Percentiles rank a stretch among this genome's conserved stretches.
These are phyloP conservation scores for Leishmania guyanensis DNA, from an alignment of 208 protist species.

Conservation along the genomic window DNA sequence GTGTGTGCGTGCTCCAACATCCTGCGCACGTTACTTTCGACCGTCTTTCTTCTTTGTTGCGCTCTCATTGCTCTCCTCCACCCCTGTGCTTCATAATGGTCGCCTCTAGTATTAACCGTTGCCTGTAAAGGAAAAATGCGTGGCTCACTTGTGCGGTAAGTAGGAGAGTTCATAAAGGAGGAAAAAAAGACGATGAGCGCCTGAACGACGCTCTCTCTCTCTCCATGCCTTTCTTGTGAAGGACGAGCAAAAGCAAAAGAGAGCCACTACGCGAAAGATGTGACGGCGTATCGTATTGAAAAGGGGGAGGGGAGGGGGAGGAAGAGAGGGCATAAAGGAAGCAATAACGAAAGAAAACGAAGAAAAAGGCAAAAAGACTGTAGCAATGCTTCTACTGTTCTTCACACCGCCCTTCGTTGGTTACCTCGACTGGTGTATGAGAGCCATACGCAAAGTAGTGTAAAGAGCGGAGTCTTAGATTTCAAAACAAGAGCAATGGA, in stretches of 20 bases:
- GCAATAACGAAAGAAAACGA: conserved; percentile 21
- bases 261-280: neutral
- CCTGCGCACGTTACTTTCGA: neutral
- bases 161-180: neutral
- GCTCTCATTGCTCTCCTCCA: neutral
- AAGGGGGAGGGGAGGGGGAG: conserved; percentile 8
- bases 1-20: neutral
- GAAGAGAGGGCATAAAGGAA: conserved; percentile 2
- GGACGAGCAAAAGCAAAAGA: neutral
- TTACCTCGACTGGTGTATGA: neutral
- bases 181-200: neutral
- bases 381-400: neutral
- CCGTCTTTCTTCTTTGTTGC: neutral
- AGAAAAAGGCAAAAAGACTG: conserved; percentile 22
- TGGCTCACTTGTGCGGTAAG: neutral
- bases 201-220: neutral
- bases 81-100: neutral
- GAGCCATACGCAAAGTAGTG: neutral
- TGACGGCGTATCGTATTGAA: neutral
- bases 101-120: neutral
- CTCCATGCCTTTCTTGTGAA: neutral
- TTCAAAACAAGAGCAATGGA: no score
- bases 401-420: neutral
- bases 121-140: neutral
- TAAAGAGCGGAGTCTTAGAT: neutral